phyloP scores from a whole-genome alignment of 2,329 filamentous ascomycete species.

The Ceratocystis lukuohia region DNA sequence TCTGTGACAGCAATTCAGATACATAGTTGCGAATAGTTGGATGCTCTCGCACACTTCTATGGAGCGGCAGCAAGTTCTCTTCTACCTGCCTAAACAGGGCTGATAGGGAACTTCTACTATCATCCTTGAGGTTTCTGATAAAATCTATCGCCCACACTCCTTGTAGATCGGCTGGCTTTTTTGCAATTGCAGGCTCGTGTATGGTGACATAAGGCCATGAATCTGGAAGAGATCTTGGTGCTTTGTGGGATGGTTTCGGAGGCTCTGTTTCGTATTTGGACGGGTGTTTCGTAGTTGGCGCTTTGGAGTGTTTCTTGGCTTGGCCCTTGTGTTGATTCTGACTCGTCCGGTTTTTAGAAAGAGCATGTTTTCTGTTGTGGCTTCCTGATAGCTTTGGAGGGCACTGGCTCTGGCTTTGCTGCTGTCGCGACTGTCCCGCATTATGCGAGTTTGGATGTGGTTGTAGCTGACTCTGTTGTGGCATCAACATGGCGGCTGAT shows the following conservation, averaged over 20 bases:
- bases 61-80: constrained; percentile 8
- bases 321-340: no score
- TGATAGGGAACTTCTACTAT: background rate
- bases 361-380: no score
- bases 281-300: background rate
- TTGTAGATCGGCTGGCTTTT: background rate
- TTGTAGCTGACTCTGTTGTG: background rate
- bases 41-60: background rate
- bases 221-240: background rate
- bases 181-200: background rate
- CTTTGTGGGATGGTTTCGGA: background rate
- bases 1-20: constrained; percentile 2
- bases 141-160: background rate
- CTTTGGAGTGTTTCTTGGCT: background rate
- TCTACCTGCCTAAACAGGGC: constrained; percentile 8
- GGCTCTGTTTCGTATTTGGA: background rate
- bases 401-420: no score
- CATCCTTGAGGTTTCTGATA: background rate
- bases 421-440: no score
- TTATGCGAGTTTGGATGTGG: background rate
- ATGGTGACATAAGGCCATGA: background rate
- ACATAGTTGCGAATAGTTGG: background rate
- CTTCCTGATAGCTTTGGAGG: no score
- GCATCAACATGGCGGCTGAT: background rate
- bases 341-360: no score